Conservation (phyloP, 169 alveolate species). For the Plasmodium gonderi region DNA sequence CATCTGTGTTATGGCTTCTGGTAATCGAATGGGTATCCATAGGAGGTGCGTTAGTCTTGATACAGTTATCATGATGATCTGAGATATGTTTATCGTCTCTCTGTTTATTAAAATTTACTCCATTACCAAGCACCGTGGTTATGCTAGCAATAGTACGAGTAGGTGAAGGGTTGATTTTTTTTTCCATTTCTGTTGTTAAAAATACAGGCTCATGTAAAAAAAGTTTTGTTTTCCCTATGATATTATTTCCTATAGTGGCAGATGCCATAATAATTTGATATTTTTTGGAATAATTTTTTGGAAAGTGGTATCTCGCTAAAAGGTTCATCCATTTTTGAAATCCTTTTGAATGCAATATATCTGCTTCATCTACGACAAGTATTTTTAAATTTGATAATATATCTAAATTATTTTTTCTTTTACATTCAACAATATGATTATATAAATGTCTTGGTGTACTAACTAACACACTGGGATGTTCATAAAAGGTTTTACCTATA, state of each 20-base stretch:
- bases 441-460: constrained; percentile 76
- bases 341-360: constrained; percentile 79
- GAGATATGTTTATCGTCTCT: neutral
- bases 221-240: constrained; percentile 1
- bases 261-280: constrained; percentile 74
- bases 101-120: too few species aligned
- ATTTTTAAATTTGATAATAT: constrained; percentile 49
- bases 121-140: too few species aligned
- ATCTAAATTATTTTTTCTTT: constrained; percentile 56
- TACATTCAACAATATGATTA: constrained; percentile 50
- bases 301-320: constrained; percentile 14
- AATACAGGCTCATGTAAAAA: constrained; percentile 57
- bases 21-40: neutral
- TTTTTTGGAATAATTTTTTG: constrained; percentile 51
- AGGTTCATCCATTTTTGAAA: constrained; percentile 74
- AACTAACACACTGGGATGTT: constrained; percentile 76
- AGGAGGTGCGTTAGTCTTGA: neutral
- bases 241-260: constrained; percentile 30
- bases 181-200: constrained; percentile 7
- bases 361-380: constrained; percentile 85
- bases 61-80: neutral
- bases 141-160: neutral
- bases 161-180: neutral
- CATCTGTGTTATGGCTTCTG: neutral
- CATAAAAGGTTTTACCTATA: constrained; percentile 41